phyloP scores from a whole-genome alignment of 1,139 yeast species.

The Suhomyces bribrorum region DNA sequence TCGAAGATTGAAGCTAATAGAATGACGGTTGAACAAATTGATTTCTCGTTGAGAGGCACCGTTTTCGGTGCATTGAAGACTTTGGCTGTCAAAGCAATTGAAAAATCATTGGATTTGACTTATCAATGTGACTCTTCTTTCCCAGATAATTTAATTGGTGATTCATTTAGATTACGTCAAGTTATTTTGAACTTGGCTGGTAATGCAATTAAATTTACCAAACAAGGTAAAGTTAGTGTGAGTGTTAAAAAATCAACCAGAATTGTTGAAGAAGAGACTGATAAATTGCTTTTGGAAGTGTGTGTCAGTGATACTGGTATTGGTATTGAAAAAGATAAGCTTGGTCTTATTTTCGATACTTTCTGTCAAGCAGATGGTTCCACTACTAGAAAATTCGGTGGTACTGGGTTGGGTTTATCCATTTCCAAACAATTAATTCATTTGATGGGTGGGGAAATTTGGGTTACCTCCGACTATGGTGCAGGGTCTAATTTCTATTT shows the following conservation, averaged over 20 bases:
- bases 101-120: conserved; percentile 74
- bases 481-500: conserved; percentile 80
- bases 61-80: conserved; percentile 88
- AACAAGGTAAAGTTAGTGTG: conserved; percentile 71
- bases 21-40: conserved; percentile 89
- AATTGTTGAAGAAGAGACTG: conserved; percentile 43
- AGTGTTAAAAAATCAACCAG: conserved; percentile 56
- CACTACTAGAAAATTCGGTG: conserved; percentile 88
- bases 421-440: conserved; percentile 85
- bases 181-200: conserved; percentile 83
- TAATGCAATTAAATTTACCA: conserved; percentile 84
- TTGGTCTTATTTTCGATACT: conserved; percentile 81
- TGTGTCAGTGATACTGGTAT: conserved; percentile 90
- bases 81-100: conserved; percentile 84
- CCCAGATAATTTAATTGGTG: conserved; percentile 86
- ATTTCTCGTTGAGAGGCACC: conserved; percentile 80
- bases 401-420: conserved; percentile 77
- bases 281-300: conserved; percentile 70
- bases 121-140: conserved; percentile 83
- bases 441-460: conserved; percentile 87
- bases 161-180: conserved; percentile 81
- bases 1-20: conserved; percentile 90
- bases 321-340: conserved; percentile 80
- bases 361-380: conserved; percentile 94
- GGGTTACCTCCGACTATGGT: conserved; percentile 85